These are phyloP conservation scores for Monosporascus cannonballus DNA, from an alignment of 2,329 filamentous ascomycete species.

Conservation along the genomic window DNA sequence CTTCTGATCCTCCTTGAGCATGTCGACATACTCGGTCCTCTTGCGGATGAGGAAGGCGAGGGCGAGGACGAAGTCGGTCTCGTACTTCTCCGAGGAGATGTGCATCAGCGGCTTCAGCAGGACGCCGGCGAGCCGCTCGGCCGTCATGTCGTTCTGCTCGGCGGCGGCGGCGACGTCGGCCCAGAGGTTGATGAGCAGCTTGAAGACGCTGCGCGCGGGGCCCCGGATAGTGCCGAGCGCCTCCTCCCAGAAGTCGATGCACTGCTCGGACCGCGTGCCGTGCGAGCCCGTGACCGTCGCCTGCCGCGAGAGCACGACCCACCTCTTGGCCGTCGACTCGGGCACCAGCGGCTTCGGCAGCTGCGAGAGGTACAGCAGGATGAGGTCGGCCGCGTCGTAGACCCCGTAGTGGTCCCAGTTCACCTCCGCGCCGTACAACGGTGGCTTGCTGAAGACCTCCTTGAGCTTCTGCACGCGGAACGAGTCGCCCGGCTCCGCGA, in stretches of 20 bases:
- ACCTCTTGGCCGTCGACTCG: constrained; percentile 32
- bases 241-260: constrained; percentile 42
- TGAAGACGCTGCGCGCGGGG: constrained; percentile 31
- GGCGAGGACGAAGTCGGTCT: constrained; percentile 36
- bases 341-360: constrained; percentile 33
- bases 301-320: constrained; percentile 35
- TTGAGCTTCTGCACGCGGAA: constrained; percentile 29
- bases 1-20: constrained; percentile 26
- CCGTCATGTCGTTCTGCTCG: constrained; percentile 36
- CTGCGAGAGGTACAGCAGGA: constrained; percentile 32
- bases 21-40: constrained; percentile 32
- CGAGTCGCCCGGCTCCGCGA: constrained; percentile 29
- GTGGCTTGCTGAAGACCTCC: constrained; percentile 29
- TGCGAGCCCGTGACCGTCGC: constrained; percentile 29
- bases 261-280: constrained; percentile 31
- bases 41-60: constrained; percentile 38
- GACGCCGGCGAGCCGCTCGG: constrained; percentile 33
- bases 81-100: constrained; percentile 23
- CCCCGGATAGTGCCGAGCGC: constrained; percentile 34
- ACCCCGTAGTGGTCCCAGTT: constrained; percentile 30
- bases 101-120: constrained; percentile 36
- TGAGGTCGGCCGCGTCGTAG: constrained; percentile 36
- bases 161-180: constrained; percentile 33
- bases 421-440: constrained; percentile 32
- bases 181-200: constrained; percentile 38